Evolutionary conservation across 768 basidiomycete species (phyloP).

Genomic region (Thelephora ganbajun): DNA sequence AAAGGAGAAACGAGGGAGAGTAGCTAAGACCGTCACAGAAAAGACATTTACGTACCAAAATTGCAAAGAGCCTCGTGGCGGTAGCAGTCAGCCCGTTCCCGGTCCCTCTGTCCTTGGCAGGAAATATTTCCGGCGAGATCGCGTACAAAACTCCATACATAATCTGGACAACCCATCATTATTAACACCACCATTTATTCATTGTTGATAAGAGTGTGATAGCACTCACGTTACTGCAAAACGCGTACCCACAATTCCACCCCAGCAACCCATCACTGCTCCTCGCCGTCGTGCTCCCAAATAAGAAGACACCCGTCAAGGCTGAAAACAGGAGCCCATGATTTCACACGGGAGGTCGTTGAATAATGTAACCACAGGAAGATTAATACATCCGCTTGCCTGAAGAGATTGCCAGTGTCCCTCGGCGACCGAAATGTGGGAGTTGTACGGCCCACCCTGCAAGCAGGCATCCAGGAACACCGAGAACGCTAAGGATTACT

Average conservation of each 20-base stretch:
- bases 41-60: constrained; percentile 36
- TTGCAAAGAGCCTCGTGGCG: constrained; percentile 49
- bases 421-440: constrained; percentile 48
- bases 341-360: constrained; percentile 30
- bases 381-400: constrained; percentile 25
- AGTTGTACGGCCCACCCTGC: constrained; percentile 61
- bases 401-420: constrained; percentile 51
- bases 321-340: constrained; percentile 17
- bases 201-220: background rate
- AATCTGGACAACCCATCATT: constrained; percentile 22
- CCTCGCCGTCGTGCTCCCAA: constrained; percentile 60
- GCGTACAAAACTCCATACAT: constrained; percentile 72
- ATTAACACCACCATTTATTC: background rate
- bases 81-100: constrained; percentile 54
- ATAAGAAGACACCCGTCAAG: constrained; percentile 64
- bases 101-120: constrained; percentile 60
- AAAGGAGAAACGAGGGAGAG: background rate
- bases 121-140: constrained; percentile 55
- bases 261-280: constrained; percentile 54
- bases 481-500: constrained; percentile 54
- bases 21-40: too few species aligned
- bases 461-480: constrained; percentile 58
- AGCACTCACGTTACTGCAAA: constrained; percentile 15
- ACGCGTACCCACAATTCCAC: constrained; percentile 53
- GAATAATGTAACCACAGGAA: constrained; percentile 20